phyloP scores from a whole-genome alignment of 2,329 filamentous ascomycete genomes.

The Talaromyces albobiverticillius region DNA sequence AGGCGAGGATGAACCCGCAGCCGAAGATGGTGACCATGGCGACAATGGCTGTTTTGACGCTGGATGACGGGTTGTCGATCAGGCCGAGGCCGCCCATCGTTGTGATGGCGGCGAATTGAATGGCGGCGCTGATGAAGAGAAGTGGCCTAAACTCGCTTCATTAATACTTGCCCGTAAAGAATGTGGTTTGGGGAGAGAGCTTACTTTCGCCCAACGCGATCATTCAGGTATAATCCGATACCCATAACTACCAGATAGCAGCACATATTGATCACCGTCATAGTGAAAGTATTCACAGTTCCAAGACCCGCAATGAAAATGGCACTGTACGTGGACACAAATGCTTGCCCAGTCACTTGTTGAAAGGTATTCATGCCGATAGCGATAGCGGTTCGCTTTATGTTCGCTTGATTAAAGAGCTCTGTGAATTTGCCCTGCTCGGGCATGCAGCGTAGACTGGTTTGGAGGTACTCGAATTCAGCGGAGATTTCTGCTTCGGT shows the following conservation, averaged over 20 bases:
- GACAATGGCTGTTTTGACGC: background rate
- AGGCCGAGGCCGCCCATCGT: background rate
- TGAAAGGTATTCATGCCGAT: background rate
- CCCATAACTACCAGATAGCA: no score
- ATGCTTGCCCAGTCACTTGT: background rate
- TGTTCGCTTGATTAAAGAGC: background rate
- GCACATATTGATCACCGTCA: background rate
- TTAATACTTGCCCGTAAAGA: no score
- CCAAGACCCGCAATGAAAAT: background rate
- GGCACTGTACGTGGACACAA: background rate
- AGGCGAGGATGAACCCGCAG: slow-evolving; percentile 16
- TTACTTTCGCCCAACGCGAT: background rate
- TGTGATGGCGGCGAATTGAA: background rate
- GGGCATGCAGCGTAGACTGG: background rate
- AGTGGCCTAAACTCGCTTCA: background rate
- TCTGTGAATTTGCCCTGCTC: background rate
- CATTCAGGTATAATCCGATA: no score
- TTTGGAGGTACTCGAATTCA: background rate
- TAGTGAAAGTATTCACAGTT: background rate
- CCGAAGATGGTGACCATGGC: slow-evolving; percentile 4
- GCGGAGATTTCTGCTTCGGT: background rate
- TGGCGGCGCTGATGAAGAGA: background rate
- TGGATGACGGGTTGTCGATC: rapidly evolving
- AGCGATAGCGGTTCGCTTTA: background rate
- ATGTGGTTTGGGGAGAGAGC: no score